Percentiles rank a stretch among this genome's conserved stretches.
phyloP scores from a whole-genome alignment of 2,329 filamentous ascomycete genomes.

The Fusarium domesticum region DNA sequence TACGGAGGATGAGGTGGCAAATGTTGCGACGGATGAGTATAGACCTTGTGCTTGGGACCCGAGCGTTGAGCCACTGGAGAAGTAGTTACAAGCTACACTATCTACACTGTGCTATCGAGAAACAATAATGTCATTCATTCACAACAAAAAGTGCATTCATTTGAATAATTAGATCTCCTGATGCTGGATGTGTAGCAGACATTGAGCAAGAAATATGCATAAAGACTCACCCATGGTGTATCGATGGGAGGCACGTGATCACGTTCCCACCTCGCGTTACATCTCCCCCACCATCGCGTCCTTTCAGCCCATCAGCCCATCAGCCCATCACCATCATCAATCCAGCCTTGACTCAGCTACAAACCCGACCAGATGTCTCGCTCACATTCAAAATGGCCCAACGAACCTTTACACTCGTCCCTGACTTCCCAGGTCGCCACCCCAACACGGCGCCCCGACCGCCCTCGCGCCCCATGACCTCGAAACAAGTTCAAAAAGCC shows the following conservation, averaged over 20 bases:
- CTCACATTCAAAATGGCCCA: constrained; percentile 35
- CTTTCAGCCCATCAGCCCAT: constrained; percentile 1
- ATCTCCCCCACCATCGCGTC: constrained; percentile 14
- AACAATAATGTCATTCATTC: too few relatives aligned
- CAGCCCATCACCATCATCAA: not conserved
- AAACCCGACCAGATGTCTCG: constrained; percentile 16
- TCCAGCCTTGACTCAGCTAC: not conserved
- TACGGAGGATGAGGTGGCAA: constrained; percentile 49
- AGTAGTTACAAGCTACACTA: constrained; percentile 19
- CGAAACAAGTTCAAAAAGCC: constrained; percentile 41
- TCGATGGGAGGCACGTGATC: constrained; percentile 23
- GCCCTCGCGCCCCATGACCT: constrained; percentile 38
- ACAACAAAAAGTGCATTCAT: too few relatives aligned
- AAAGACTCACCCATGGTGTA: not conserved
- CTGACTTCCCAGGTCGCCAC: constrained; percentile 28
- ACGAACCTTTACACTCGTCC: constrained; percentile 46
- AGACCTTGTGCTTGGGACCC: constrained; percentile 58
- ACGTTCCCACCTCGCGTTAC: constrained; percentile 27
- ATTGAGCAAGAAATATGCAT: too few relatives aligned
- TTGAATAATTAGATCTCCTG: too few relatives aligned
- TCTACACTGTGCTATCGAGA: not conserved
- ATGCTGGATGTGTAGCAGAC: too few relatives aligned
- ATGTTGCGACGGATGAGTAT: constrained; percentile 50
- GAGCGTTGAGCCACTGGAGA: constrained; percentile 45
- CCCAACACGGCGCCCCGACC: constrained; percentile 11